Conservation (phyloP, 23 red algal species). For the Agarophyton chilense region DNA sequence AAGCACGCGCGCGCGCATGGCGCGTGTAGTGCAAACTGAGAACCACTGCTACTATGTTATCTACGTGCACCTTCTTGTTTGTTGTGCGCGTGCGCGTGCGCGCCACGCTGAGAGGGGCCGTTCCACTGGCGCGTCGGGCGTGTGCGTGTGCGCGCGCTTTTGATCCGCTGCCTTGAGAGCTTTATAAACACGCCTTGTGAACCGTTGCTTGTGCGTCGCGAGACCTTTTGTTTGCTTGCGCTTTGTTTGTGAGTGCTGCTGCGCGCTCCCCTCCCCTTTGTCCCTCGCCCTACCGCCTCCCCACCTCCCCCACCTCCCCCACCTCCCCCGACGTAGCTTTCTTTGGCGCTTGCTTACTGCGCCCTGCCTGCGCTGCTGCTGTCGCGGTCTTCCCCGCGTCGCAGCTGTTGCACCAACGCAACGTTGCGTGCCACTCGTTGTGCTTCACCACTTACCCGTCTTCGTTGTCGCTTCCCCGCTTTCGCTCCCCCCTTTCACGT, state of each 20-base stretch:
- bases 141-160: no score
- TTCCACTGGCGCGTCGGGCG: constrained; percentile 9
- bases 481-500: no score
- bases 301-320: not conserved
- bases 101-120: no score
- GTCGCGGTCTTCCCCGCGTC: no score
- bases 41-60: not conserved
- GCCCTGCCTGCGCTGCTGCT: no score
- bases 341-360: no score
- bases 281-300: not conserved
- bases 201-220: not conserved
- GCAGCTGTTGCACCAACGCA: no score
- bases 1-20: not conserved
- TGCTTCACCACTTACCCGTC: not conserved
- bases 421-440: not conserved
- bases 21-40: not conserved
- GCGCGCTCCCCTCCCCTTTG: not conserved
- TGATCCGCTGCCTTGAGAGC: not conserved
- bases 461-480: not conserved
- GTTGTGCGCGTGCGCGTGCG: not conserved
- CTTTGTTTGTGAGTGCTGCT: no score
- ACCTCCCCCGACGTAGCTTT: no score
- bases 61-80: not conserved
- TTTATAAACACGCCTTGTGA: not conserved
- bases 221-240: no score